A percentile compares a stretch with the other conserved stretches of the same genome.
Conservation (phyloP, 805 yeast species). For the Yarrowia sp. region DNA sequence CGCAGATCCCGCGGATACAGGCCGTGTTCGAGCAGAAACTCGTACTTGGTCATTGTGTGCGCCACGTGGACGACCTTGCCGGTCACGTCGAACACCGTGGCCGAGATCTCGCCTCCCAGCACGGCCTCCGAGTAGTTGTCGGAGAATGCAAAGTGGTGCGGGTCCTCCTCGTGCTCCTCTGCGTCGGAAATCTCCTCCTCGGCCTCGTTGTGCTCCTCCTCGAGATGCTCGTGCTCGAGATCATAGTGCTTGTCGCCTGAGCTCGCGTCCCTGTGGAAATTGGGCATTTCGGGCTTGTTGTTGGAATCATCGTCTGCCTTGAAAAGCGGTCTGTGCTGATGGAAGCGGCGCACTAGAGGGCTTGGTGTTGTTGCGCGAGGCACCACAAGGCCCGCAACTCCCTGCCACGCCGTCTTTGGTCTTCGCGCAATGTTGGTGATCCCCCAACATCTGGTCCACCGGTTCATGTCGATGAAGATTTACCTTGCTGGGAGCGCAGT, state of each 20-base stretch:
- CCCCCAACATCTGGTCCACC: constrained; percentile 17
- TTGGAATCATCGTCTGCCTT: not conserved
- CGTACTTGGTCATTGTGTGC: constrained; percentile 54
- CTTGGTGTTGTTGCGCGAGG: no score
- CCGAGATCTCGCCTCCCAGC: constrained; percentile 21
- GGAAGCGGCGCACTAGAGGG: no score
- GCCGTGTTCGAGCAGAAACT: constrained; percentile 60
- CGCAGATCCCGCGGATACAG: constrained; percentile 84
- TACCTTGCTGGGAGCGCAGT: not conserved
- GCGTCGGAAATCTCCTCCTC: not conserved
- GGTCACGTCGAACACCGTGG: constrained; percentile 53
- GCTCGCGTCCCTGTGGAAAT: not conserved
- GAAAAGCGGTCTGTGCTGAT: not conserved
- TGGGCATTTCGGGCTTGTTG: no score
- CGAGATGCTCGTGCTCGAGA: not conserved
- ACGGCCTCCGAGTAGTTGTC: constrained; percentile 25
- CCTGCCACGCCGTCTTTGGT: not conserved
- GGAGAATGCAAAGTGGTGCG: constrained; percentile 3
- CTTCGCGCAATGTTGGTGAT: constrained; percentile 9
- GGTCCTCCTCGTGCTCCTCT: not conserved
- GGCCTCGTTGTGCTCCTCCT: not conserved
- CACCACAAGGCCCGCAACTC: no score
- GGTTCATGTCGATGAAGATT: constrained; percentile 22
- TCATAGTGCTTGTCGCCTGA: no score
- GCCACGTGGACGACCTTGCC: constrained; percentile 63